Evolutionary conservation across 1,284 basidiomycete genomes (phyloP).

Genomic region (Lentinula novae-zelandiae): DNA sequence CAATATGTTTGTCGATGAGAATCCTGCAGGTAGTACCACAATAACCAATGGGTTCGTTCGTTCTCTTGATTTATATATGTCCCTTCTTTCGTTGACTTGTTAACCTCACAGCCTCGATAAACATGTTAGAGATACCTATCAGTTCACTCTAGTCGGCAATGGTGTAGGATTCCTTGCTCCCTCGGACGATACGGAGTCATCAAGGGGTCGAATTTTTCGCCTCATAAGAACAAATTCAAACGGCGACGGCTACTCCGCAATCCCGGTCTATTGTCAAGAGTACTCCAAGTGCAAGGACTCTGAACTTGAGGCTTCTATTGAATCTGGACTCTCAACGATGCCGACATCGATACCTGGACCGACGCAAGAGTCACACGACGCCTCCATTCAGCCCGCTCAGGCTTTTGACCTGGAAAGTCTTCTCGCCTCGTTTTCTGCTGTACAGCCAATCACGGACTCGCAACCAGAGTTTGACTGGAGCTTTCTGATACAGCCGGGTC

Average conservation of each 20-base stretch:
- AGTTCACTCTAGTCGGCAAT: not conserved
- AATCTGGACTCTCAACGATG: not conserved
- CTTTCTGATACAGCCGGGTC: not conserved
- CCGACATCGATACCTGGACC: not conserved
- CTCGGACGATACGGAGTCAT: not conserved
- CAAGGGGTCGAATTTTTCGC: not conserved
- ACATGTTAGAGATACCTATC: not conserved
- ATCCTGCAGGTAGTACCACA: not conserved
- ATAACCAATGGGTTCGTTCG: not conserved
- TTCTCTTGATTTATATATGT: not conserved
- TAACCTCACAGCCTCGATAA: not conserved
- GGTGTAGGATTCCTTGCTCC: not conserved
- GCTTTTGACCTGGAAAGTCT: no score
- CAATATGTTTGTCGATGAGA: not conserved
- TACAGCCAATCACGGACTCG: no score
- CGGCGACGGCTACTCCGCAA: not conserved
- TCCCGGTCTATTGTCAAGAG: not conserved
- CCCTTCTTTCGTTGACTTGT: not conserved
- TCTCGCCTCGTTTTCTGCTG: no score
- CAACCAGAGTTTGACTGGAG: no score
- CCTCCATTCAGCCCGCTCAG: no score
- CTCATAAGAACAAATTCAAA: not conserved
- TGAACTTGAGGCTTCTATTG: no score
- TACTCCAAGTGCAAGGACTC: not conserved
- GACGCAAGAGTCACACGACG: no score